Percentiles rank a stretch among this genome's conserved stretches.
Conservation (phyloP, 257 asterid genomes). For the Plantago ovata region DNA sequence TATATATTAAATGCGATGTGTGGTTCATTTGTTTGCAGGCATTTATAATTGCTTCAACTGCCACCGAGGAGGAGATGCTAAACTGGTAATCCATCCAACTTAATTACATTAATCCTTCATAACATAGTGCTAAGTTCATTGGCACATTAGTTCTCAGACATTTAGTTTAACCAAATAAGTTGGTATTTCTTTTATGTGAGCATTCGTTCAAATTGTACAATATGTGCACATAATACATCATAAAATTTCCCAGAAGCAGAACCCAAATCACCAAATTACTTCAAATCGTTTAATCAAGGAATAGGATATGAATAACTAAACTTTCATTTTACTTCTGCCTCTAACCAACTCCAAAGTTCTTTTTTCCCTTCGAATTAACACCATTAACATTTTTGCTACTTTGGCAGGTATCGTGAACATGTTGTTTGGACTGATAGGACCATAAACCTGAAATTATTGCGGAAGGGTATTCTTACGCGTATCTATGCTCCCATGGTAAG, state of each 20-base stretch:
- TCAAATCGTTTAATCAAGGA: not conserved
- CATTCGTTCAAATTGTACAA: not conserved
- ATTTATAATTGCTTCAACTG: constrained; percentile 95
- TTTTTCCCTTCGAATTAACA: too few species aligned
- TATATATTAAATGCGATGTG: not conserved
- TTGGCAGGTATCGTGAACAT: constrained; percentile 85
- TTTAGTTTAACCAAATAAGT: not conserved
- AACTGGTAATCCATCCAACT: constrained; percentile 52
- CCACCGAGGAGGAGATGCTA: constrained; percentile 93
- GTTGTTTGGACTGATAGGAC: constrained; percentile 87
- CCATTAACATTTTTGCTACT: constrained; percentile 8
- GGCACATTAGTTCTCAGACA: not conserved
- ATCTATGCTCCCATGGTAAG: constrained; percentile 97
- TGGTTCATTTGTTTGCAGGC: constrained; percentile 50
- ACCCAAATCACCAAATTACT: not conserved
- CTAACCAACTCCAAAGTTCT: too few species aligned
- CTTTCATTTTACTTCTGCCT: not conserved
- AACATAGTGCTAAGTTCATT: not conserved
- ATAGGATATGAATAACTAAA: not conserved
- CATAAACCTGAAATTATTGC: constrained; percentile 69
- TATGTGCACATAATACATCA: not conserved
- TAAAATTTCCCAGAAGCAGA: constrained; percentile 1
- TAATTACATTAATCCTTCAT: not conserved
- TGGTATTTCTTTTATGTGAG: not conserved
- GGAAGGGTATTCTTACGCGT: constrained; percentile 91